These are phyloP conservation scores for Termitomyces sp. DNA, from an alignment of 768 basidiomycete species.

Conservation along the genomic window DNA sequence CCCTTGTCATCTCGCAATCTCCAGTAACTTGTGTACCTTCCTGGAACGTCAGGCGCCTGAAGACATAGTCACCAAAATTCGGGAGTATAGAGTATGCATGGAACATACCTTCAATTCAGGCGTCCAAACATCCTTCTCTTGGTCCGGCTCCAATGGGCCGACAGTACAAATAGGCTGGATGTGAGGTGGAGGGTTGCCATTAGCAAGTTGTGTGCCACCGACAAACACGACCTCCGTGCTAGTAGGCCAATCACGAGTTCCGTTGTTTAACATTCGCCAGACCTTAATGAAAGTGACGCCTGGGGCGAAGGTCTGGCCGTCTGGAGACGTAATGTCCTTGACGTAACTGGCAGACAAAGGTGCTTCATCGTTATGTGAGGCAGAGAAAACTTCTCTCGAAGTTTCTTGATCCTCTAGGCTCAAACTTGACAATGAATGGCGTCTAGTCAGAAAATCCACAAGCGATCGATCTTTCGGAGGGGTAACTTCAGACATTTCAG, in stretches of 20 bases:
- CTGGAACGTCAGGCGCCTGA: conserved; percentile 71
- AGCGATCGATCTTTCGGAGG: conserved; percentile 22
- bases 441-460: conserved; percentile 22
- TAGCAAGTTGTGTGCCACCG: conserved; percentile 60
- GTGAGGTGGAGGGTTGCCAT: conserved; percentile 19
- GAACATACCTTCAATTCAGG: conserved; percentile 72
- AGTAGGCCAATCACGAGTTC: conserved; percentile 61
- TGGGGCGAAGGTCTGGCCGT: conserved; percentile 75
- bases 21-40: conserved; percentile 78
- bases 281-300: conserved; percentile 86
- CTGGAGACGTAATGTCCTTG: conserved; percentile 65
- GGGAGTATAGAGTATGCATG: neutral
- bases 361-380: neutral
- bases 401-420: neutral
- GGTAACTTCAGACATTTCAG: conserved; percentile 2
- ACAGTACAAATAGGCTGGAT: conserved; percentile 23
- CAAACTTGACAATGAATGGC: conserved; percentile 9
- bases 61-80: neutral
- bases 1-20: conserved; percentile 57
- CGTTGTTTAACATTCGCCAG: conserved; percentile 73
- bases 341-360: conserved; percentile 54
- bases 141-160: conserved; percentile 55
- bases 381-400: neutral
- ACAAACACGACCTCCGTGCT: conserved; percentile 67
- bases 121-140: conserved; percentile 62